Percentiles rank a stretch among this genome's conserved stretches.
These are phyloP conservation scores for Clarireedia paspali DNA, from an alignment of 2,329 filamentous ascomycete genomes.

Conservation along the genomic window DNA sequence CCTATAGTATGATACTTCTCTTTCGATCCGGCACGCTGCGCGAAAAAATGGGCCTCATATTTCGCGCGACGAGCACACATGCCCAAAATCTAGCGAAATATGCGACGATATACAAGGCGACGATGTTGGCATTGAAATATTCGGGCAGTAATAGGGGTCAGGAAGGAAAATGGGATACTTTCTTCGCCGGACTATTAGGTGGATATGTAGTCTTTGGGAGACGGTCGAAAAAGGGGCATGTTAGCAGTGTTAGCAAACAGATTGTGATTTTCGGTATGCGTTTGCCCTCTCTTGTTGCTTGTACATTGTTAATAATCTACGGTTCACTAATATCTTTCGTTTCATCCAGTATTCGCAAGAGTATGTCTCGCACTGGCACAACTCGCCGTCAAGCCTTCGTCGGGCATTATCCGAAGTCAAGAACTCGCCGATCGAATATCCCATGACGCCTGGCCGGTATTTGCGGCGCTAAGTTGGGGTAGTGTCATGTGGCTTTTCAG, in stretches of 20 bases:
- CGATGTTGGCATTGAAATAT: slow-evolving; percentile 67
- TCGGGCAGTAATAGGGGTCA: slow-evolving; percentile 51
- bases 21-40: slow-evolving; percentile 82
- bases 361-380: slow-evolving; percentile 80
- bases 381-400: slow-evolving; percentile 62
- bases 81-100: slow-evolving; percentile 89
- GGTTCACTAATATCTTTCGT: neutral
- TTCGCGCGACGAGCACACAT: slow-evolving; percentile 83
- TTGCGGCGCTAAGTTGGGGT: slow-evolving; percentile 87
- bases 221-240: slow-evolving; percentile 55
- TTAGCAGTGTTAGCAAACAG: slow-evolving; percentile 83
- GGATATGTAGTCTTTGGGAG: slow-evolving; percentile 88
- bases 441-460: slow-evolving; percentile 81
- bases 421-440: slow-evolving; percentile 42
- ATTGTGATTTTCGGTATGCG: slow-evolving; percentile 74
- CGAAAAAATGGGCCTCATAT: slow-evolving; percentile 69
- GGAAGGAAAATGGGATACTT: slow-evolving; percentile 70
- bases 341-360: slow-evolving; percentile 66
- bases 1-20: slow-evolving; percentile 79
- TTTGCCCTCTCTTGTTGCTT: neutral
- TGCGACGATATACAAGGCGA: slow-evolving; percentile 80
- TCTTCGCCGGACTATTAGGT: slow-evolving; percentile 79
- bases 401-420: slow-evolving; percentile 41
- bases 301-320: neutral
- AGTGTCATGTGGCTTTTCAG: slow-evolving; percentile 93